Base-by-base conservation (phyloP, 2,329 filamentous ascomycete genomes). In the Cladosporium colombiae region DNA sequence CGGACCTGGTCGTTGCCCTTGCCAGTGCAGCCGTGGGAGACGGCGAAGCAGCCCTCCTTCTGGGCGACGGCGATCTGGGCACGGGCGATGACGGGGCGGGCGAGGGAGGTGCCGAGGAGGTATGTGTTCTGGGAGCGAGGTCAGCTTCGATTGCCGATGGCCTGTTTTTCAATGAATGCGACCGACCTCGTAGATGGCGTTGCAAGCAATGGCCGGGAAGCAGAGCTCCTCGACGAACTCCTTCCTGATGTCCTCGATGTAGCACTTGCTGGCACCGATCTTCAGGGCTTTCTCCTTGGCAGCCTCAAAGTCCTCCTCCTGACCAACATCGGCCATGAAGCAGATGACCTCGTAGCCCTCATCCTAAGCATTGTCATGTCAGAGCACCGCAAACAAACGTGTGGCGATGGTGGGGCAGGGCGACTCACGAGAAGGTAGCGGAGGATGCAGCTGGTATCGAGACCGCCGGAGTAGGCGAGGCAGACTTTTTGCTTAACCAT, bases 131-230 rank as follows among this genome's bases (percentile, higher is more conserved):
- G n/a, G 2, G 5, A 13, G 50, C 16, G 1, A 21, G 52, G 60
- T 62, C 21, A 64, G 64, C 40, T 61, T 23, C 33, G 11, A 11
- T 61, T 16, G 18, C 4, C 29, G 21, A 35, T 58, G 18, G n/a
- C 13, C 11, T 55, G 29, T 5, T 37, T 55, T 21, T 49, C 10
- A 2, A 13, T 31, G 5, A 10, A 58, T 49, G 35, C 46, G 44
- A 61, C 64, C 5, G 3, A 65, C 64, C 64, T 92, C 80, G 75
- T 82, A 81, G 62, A 78, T 76, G 69, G 83, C 84, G 72, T 85
- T 86, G 80, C 88, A 91, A 79, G 92, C 89, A 69, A 95, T 86
- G 68, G 91, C 91, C 62, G 86, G 89, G 85, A 89, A 93, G 83
- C 89, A 90, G 53, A 95, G 84, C 81, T 94, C 86, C 72, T 93